Evolutionary conservation across 768 basidiomycete genomes (phyloP), one percentile per base, ranked within the genome.

Genomic region (Mrakia hoshinonis): DNA sequence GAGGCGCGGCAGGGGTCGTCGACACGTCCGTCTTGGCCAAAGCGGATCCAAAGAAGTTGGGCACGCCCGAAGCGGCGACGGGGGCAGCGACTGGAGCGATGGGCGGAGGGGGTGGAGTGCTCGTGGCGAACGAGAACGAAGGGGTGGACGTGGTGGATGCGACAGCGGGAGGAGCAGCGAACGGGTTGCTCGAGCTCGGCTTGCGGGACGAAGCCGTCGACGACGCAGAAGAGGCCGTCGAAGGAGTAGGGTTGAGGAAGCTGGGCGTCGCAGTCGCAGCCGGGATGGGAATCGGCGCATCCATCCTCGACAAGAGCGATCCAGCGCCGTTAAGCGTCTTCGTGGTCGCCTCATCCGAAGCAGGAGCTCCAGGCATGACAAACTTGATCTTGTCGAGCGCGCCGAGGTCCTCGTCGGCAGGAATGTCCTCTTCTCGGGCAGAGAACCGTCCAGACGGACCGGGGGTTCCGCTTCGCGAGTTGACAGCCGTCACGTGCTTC

Each of bases 301-400:
- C 48, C 29, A 48, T 48, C 47, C 65, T 48, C 46, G 47, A 66
- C 22, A 36, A 46, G 10, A 66, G 47, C 31, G 65, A 48, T 22
- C 46, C 29, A 31, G 43, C 34, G n/a, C 67, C 49, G 54, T 54
- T 68, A 9, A 26, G 13, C 11, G 39, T 29, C 58, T 39, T 10
- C 51, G 38, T 68, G 38, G 47, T 47, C 20, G 38, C 67, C 36
- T 61, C 58, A 36, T 38, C 34, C 12, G 38, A 31, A 11, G 67
- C 36, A 22, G 39, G 39, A 68, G 52, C 67, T 47, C 64, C 67
- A 47, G 67, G 67, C 12, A 68, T 15, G 39, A 68, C 67, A 46
- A 68, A 68, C 55, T 52, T 51, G 55, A 68, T 68, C 31, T 68
- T 68, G 43, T 66, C 64, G n/a, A 66, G 29, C 47, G 58, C 58